A percentile compares a stretch with the other conserved stretches of the same genome.
These are phyloP conservation scores for Psilocybe cubensis DNA, from an alignment of 768 basidiomycete genomes.

Conservation along the genomic window DNA sequence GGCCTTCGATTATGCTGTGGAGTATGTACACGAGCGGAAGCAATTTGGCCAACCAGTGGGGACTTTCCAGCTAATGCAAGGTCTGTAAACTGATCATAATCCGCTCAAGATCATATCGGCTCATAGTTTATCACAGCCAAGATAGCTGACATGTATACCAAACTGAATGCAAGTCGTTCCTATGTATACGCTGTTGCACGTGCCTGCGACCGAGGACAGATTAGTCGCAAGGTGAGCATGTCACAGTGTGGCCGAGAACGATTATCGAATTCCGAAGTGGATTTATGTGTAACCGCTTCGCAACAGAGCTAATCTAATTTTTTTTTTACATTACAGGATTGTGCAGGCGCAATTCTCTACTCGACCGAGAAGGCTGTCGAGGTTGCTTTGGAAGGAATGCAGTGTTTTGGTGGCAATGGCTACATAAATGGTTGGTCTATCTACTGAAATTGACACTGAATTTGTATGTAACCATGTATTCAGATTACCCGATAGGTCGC, in stretches of 20 bases:
- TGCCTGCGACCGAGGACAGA: slow-evolving; percentile 80
- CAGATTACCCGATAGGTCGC: slow-evolving; percentile 90
- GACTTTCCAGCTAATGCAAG: slow-evolving; percentile 96
- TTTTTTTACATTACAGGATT: slow-evolving; percentile 62
- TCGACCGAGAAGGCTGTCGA: slow-evolving; percentile 92
- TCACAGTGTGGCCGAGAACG: too few species aligned
- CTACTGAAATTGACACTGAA: not conserved
- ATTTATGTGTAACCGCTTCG: too few species aligned
- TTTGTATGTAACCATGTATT: slow-evolving; percentile 5
- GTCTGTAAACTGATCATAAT: slow-evolving; percentile 38
- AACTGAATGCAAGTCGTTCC: slow-evolving; percentile 82
- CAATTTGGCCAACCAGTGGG: slow-evolving; percentile 90
- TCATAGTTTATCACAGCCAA: slow-evolving; percentile 51
- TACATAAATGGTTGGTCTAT: slow-evolving; percentile 80
- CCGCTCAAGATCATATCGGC: not conserved
- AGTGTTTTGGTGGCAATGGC: slow-evolving; percentile 93
- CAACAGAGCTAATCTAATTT: too few species aligned
- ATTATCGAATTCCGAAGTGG: too few species aligned
- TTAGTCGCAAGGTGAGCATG: slow-evolving; percentile 59
- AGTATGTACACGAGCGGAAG: slow-evolving; percentile 91
- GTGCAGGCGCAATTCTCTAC: slow-evolving; percentile 93
- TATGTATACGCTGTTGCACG: slow-evolving; percentile 94
- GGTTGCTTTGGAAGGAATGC: slow-evolving; percentile 90
- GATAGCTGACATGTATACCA: slow-evolving; percentile 95
- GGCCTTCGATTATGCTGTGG: slow-evolving; percentile 85